These are phyloP conservation scores for Thermochaetoides thermophila DNA, from an alignment of 495 filamentous ascomycete genomes.

Conservation along the genomic window DNA sequence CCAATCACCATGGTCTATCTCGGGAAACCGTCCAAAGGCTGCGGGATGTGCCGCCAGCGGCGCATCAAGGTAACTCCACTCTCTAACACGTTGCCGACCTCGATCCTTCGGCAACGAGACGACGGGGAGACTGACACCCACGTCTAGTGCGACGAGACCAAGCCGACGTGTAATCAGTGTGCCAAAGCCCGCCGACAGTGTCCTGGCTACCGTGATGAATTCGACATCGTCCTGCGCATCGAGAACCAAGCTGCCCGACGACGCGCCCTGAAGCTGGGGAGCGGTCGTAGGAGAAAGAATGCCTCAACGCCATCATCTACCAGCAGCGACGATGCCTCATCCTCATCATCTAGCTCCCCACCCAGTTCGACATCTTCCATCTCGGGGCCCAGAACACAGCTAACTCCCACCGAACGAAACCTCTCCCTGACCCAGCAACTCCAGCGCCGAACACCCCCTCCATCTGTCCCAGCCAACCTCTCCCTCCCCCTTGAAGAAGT, in stretches of 20 bases:
- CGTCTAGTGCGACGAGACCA: constrained; percentile 50
- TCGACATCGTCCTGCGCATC: constrained; percentile 53
- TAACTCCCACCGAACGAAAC: neutral
- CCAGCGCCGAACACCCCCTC: neutral
- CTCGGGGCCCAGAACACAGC: no score
- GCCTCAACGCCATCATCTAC: neutral
- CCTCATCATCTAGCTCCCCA: neutral
- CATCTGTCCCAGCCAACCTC: neutral
- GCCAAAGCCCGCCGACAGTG: constrained; percentile 49
- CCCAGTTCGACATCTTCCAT: neutral
- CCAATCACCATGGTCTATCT: constrained; percentile 50
- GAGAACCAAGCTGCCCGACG: constrained; percentile 46
- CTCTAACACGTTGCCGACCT: neutral
- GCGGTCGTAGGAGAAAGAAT: constrained; percentile 7
- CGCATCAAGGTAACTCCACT: constrained; percentile 47
- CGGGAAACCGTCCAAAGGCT: constrained; percentile 58
- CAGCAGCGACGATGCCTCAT: constrained; percentile 1
- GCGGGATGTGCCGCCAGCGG: constrained; percentile 54
- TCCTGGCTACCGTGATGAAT: constrained; percentile 53
- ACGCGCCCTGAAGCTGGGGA: constrained; percentile 28
- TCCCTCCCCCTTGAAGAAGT: neutral
- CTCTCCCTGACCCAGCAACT: neutral
- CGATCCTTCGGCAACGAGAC: no score
- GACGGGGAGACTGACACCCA: neutral
- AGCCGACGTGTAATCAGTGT: constrained; percentile 55